Evolutionary conservation across 106 monocot species (phyloP).

Genomic region (Platanthera zijinensis): DNA sequence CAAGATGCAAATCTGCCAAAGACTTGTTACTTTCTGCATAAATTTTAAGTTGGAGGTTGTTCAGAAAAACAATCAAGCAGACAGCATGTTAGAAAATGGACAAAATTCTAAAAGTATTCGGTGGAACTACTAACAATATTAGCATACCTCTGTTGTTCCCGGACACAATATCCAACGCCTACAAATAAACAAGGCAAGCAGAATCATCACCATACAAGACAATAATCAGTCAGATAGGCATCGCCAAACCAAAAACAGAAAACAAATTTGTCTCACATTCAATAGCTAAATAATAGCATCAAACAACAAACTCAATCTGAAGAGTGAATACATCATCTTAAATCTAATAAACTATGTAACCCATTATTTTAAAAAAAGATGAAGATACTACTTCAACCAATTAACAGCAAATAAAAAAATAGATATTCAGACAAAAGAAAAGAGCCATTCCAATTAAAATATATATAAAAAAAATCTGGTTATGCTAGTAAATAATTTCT

Average conservation of each 20-base stretch:
- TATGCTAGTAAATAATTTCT: not conserved
- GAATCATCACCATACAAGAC: not conserved
- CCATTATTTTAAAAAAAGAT: not conserved
- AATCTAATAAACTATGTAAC: not conserved
- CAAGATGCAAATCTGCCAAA: slow-evolving; percentile 22
- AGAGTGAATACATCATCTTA: not conserved
- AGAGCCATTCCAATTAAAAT: not conserved
- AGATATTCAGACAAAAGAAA: not conserved
- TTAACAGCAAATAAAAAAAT: not conserved
- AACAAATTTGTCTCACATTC: not conserved
- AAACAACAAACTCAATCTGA: not conserved
- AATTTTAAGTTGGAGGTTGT: not conserved
- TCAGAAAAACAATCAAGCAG: slow-evolving; percentile 4
- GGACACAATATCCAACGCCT: slow-evolving; percentile 15
- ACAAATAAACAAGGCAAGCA: slow-evolving; percentile 5
- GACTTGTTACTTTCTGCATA: slow-evolving; percentile 19
- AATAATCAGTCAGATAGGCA: not conserved
- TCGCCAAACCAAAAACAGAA: not conserved
- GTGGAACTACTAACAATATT: not conserved
- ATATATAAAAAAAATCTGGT: not conserved
- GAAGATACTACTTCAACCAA: not conserved
- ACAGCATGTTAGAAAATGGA: not conserved
- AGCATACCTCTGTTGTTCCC: slow-evolving; percentile 18
- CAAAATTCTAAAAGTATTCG: not conserved
- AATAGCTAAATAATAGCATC: not conserved